phyloP scores from a whole-genome alignment of 305 asterid genomes.

The Fraxinus platypoda region DNA sequence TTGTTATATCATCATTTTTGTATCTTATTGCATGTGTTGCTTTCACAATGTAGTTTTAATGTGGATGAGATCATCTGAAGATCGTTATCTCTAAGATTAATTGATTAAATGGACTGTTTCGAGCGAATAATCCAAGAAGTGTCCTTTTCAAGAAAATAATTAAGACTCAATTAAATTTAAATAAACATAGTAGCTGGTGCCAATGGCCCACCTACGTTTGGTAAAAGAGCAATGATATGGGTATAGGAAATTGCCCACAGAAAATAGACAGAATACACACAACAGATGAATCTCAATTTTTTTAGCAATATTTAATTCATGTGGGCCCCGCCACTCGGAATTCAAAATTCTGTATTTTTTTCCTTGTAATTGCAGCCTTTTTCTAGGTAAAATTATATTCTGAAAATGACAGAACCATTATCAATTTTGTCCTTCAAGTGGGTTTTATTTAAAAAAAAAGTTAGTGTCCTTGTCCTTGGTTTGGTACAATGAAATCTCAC shows the following conservation, averaged over 20 bases:
- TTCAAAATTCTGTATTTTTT: too few relatives aligned
- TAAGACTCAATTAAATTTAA: not conserved
- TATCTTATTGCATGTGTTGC: conserved; percentile 22
- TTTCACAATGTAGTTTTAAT: conserved; percentile 5
- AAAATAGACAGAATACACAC: too few relatives aligned
- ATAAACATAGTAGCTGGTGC: not conserved
- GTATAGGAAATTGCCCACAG: too few relatives aligned
- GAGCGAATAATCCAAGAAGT: conserved; percentile 2
- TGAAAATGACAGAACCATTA: not conserved
- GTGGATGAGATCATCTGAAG: not conserved
- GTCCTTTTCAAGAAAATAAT: not conserved
- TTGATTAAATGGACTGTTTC: not conserved
- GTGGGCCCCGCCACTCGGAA: too few relatives aligned
- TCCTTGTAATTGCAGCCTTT: too few relatives aligned
- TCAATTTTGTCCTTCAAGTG: not conserved
- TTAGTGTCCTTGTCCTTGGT: not conserved
- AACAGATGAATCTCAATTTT: too few relatives aligned
- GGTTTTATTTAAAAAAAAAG: not conserved
- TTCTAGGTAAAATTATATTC: not conserved
- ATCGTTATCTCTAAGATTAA: not conserved
- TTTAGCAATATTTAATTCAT: too few relatives aligned
- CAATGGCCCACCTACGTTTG: not conserved
- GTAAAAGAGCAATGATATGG: not conserved
- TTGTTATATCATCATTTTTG: not conserved
- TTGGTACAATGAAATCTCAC: not conserved